Conservation (phyloP, 768 basidiomycete genomes). For the Epithele typhae region DNA sequence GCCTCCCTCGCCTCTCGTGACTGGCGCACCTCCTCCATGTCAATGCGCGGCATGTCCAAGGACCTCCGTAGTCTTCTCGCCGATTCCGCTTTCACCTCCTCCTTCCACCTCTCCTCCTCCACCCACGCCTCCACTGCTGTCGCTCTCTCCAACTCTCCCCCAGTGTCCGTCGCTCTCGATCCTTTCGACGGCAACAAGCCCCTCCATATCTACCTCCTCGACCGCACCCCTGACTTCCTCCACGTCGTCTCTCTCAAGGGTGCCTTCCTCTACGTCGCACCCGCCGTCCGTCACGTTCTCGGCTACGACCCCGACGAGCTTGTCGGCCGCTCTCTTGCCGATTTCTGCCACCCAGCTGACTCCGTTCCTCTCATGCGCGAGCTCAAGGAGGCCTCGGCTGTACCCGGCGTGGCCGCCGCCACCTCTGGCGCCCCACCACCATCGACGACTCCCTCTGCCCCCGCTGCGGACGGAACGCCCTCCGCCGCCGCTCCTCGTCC, state of each 20-base stretch:
- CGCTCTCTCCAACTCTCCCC: slow-evolving; percentile 8
- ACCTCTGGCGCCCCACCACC: slow-evolving; percentile 1
- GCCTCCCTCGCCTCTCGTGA: slow-evolving; percentile 23
- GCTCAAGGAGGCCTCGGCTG: slow-evolving; percentile 65
- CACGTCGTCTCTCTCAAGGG: slow-evolving; percentile 93
- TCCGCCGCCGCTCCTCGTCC: slow-evolving; percentile 36
- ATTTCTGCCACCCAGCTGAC: slow-evolving; percentile 87
- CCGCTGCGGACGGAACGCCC: slow-evolving; percentile 3
- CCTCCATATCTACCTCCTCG: slow-evolving; percentile 58
- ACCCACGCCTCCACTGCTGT: slow-evolving; percentile 21
- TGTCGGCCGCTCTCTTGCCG: slow-evolving; percentile 69
- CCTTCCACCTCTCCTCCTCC: slow-evolving; percentile 37
- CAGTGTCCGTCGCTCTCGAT: slow-evolving; percentile 15
- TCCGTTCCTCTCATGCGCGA: slow-evolving; percentile 88
- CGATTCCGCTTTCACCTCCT: slow-evolving; percentile 43
- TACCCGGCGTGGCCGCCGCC: slow-evolving; percentile 18
- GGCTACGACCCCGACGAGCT: slow-evolving; percentile 88
- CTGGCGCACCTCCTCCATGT: slow-evolving; percentile 27
- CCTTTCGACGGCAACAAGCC: slow-evolving; percentile 38
- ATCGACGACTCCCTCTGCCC: neutral
- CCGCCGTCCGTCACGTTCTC: slow-evolving; percentile 69
- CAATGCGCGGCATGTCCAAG: slow-evolving; percentile 42
- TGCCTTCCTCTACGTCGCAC: slow-evolving; percentile 87
- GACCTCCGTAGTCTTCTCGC: slow-evolving; percentile 46
- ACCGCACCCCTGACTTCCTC: slow-evolving; percentile 71